Evolutionary conservation across 768 basidiomycete genomes (phyloP).

Genomic region (Suillus clintonianus): DNA sequence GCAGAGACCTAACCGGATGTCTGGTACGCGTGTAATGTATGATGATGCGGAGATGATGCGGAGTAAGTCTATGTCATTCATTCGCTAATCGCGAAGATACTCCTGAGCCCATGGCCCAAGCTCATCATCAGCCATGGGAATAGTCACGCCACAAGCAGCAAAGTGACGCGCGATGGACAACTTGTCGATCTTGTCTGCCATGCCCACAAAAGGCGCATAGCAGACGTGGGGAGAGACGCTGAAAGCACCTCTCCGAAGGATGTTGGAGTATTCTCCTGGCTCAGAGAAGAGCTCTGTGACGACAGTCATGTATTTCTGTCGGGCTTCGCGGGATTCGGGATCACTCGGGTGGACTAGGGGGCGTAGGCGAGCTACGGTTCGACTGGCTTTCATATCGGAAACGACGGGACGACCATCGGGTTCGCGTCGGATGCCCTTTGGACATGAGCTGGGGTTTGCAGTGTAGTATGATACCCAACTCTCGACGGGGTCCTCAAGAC

Average conservation of each 20-base stretch:
- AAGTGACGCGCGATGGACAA: slow-evolving; percentile 43
- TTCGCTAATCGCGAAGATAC: slow-evolving; percentile 23
- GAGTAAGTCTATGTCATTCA: not conserved
- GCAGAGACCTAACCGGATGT: slow-evolving; percentile 29
- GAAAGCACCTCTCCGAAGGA: slow-evolving; percentile 36
- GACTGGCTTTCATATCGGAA: slow-evolving; percentile 47
- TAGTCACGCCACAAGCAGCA: slow-evolving; percentile 42
- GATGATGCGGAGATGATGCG: not conserved
- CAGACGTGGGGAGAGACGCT: slow-evolving; percentile 34
- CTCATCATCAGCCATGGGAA: slow-evolving; percentile 35
- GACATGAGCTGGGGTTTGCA: slow-evolving; percentile 46
- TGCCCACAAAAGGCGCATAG: slow-evolving; percentile 33
- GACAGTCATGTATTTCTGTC: slow-evolving; percentile 41
- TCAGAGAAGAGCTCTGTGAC: slow-evolving; percentile 43
- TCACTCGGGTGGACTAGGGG: slow-evolving; percentile 36
- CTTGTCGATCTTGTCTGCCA: slow-evolving; percentile 28
- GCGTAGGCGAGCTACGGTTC: slow-evolving; percentile 50
- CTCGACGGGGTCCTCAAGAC: slow-evolving; percentile 47
- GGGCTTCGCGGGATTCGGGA: slow-evolving; percentile 34
- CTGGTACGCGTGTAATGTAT: slow-evolving; percentile 13
- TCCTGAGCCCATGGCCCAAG: slow-evolving; percentile 42
- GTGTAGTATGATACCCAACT: slow-evolving; percentile 48
- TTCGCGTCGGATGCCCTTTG: slow-evolving; percentile 47
- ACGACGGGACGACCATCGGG: slow-evolving; percentile 38
- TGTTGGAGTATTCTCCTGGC: slow-evolving; percentile 40